These are phyloP conservation scores for Xylariaceae sp. DNA, from an alignment of 2,329 filamentous ascomycete genomes.

Conservation along the genomic window DNA sequence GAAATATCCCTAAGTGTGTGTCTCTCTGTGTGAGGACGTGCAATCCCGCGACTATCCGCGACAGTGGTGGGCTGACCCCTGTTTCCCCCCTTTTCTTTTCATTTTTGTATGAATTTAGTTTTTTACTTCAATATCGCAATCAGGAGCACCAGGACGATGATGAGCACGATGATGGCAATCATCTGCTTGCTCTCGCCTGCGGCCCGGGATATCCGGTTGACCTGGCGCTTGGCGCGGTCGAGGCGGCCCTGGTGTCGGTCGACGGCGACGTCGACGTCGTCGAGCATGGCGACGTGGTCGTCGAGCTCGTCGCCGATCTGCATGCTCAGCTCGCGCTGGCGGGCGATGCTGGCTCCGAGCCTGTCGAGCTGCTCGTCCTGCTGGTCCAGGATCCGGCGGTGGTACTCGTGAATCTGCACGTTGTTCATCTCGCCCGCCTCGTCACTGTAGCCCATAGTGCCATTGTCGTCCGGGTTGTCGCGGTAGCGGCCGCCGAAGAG, in stretches of 20 bases:
- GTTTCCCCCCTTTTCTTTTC: not conserved
- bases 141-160: constrained; percentile 74
- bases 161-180: constrained; percentile 73
- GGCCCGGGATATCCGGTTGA: constrained; percentile 66
- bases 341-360: constrained; percentile 76
- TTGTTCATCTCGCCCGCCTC: constrained; percentile 63
- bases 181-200: constrained; percentile 85
- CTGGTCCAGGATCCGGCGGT: constrained; percentile 72
- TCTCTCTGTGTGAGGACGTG: no score
- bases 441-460: constrained; percentile 53
- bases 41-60: no score
- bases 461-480: constrained; percentile 57
- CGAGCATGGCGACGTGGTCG: constrained; percentile 79
- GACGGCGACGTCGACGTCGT: constrained; percentile 78
- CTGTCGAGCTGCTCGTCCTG: constrained; percentile 92
- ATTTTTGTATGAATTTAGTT: not conserved
- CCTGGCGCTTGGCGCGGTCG: constrained; percentile 64
- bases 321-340: constrained; percentile 88
- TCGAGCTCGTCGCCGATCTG: constrained; percentile 96
- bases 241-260: constrained; percentile 75
- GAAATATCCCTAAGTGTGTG: no score
- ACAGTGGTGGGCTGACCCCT: no score
- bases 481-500: constrained; percentile 56
- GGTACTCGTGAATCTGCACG: constrained; percentile 80
- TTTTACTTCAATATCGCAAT: constrained; percentile 72